Conservation (phyloP, 345 rosid species). For the Erucastrum elatum region DNA sequence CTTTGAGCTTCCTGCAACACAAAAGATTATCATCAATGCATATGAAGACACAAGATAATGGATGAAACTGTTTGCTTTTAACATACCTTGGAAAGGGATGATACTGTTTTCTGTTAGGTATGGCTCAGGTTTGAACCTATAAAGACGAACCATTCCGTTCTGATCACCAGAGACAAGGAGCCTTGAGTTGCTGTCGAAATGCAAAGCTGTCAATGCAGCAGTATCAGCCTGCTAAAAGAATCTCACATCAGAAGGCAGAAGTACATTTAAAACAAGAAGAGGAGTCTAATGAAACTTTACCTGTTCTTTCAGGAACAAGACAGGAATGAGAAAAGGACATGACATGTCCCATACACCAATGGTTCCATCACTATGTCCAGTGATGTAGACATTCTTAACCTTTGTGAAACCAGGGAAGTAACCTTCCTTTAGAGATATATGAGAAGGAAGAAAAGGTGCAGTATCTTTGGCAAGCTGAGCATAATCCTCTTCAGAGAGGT, state of each 20-base stretch:
- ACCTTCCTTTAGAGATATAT: constrained; percentile 55
- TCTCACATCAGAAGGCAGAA: constrained; percentile 1
- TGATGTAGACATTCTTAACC: constrained; percentile 71
- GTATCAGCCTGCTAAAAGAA: constrained; percentile 60
- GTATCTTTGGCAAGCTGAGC: constrained; percentile 49
- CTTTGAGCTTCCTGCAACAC: constrained; percentile 57
- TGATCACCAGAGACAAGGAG: constrained; percentile 82
- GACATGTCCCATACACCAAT: constrained; percentile 83
- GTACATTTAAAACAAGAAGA: neutral
- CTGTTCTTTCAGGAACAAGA: constrained; percentile 74
- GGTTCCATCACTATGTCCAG: constrained; percentile 86
- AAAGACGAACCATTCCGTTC: constrained; percentile 75
- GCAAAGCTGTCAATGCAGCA: constrained; percentile 61
- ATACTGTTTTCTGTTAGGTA: constrained; percentile 63
- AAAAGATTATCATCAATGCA: neutral
- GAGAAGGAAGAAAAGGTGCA: constrained; percentile 61
- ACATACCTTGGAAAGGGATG: constrained; percentile 59
- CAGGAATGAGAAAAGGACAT: constrained; percentile 62
- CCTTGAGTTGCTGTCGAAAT: constrained; percentile 55
- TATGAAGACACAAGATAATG: neutral
- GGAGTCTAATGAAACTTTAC: constrained; percentile 31
- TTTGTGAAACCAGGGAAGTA: constrained; percentile 67
- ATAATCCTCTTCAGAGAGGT: constrained; percentile 66
- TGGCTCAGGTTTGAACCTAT: constrained; percentile 73
- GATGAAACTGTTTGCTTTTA: too few species aligned